These are phyloP conservation scores for Angophora floribunda DNA, from an alignment of 345 rosid genomes.

Conservation along the genomic window DNA sequence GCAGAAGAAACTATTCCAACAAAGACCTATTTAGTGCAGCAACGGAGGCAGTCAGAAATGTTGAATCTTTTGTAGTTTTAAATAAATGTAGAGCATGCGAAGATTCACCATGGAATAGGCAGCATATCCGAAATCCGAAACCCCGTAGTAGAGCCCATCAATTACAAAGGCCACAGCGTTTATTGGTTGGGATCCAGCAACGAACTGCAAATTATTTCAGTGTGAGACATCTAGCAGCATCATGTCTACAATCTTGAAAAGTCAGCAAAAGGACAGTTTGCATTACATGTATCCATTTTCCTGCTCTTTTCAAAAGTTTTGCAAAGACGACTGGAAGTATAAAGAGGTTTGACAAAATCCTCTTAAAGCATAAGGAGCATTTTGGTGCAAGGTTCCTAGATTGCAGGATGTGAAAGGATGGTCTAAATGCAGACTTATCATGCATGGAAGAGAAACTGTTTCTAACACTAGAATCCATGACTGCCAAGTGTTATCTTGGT, in stretches of 20 bases:
- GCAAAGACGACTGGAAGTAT: neutral
- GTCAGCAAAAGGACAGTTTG: neutral
- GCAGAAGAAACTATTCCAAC: conserved; percentile 52
- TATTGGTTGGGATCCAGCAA: conserved; percentile 90
- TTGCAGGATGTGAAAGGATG: neutral
- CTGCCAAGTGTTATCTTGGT: neutral
- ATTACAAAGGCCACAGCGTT: conserved; percentile 86
- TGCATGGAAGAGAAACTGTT: neutral
- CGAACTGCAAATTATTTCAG: conserved; percentile 36
- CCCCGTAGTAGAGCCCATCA: conserved; percentile 93
- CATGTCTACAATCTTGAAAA: neutral
- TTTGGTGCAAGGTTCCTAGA: neutral
- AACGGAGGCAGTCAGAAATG: neutral
- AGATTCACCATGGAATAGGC: conserved; percentile 76
- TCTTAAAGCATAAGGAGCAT: neutral
- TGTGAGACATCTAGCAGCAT: neutral
- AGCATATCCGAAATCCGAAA: conserved; percentile 86
- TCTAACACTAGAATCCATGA: neutral
- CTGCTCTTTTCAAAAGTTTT: neutral
- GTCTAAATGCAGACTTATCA: neutral
- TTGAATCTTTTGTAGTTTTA: neutral
- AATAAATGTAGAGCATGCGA: neutral
- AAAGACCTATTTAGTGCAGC: conserved; percentile 32
- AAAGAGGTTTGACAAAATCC: neutral
- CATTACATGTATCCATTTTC: neutral